Conservation (phyloP, 2,329 filamentous ascomycete species). For the Drechslera avenae region DNA sequence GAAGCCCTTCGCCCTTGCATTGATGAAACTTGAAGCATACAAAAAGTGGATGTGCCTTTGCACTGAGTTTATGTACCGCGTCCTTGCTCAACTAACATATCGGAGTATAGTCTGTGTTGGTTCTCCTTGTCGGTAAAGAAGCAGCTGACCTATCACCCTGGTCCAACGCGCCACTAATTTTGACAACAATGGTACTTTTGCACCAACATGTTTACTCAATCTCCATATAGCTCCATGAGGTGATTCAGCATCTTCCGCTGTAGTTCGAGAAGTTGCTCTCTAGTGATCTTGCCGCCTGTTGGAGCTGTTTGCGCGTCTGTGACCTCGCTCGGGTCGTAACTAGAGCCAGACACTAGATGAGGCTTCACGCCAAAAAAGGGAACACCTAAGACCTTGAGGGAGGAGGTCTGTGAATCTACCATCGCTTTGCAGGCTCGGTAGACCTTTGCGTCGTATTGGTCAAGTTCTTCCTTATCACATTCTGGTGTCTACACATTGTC, state of each 20-base stretch:
- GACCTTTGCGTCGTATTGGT: constrained; percentile 66
- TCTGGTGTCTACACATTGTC: constrained; percentile 48
- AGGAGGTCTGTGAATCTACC: constrained; percentile 61
- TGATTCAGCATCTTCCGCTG: constrained; percentile 47
- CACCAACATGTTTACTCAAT: constrained; percentile 12
- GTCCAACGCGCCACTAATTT: too few species aligned
- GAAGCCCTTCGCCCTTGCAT: too few species aligned
- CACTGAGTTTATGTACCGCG: too few species aligned
- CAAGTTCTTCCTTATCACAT: constrained; percentile 60
- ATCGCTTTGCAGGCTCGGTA: constrained; percentile 64
- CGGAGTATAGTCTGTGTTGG: too few species aligned
- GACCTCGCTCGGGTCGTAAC: constrained; percentile 14
- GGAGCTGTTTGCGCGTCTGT: constrained; percentile 2
- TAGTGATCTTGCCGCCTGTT: constrained; percentile 29
- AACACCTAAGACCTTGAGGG: constrained; percentile 59
- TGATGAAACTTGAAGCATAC: too few species aligned
- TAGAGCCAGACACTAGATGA: constrained; percentile 32
- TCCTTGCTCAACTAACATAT: too few species aligned
- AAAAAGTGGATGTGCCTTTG: too few species aligned
- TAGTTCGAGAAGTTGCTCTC: constrained; percentile 34
- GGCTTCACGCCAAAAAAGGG: constrained; percentile 41
- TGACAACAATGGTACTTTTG: too few species aligned
- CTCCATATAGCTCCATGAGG: constrained; percentile 38
- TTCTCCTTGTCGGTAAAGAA: too few species aligned
- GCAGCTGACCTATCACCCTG: too few species aligned